A percentile compares a stretch with the other conserved stretches of the same genome.
phyloP scores from a whole-genome alignment of 2,329 filamentous ascomycete species.

The Trichoderma pleuroti region DNA sequence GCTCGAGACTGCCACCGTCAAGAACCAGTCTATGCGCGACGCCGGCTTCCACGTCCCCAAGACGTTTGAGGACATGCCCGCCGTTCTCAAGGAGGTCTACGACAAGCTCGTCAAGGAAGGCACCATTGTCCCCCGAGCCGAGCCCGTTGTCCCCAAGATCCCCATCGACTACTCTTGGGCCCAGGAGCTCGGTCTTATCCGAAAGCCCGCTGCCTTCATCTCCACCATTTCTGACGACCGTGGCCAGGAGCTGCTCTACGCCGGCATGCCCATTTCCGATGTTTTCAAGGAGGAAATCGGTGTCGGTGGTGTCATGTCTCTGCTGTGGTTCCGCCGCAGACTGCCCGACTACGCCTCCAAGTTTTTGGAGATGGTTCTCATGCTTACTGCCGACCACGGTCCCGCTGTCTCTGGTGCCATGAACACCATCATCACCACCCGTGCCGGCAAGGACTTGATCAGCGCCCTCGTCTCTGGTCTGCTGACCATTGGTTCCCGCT shows the following conservation, averaged over 20 bases:
- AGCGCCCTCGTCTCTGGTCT: slow-evolving; percentile 93
- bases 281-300: slow-evolving; percentile 99
- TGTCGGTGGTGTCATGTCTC: slow-evolving; percentile 99
- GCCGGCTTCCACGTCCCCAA: slow-evolving; percentile 92
- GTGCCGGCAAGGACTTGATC: slow-evolving; percentile 98
- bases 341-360: slow-evolving; percentile 95
- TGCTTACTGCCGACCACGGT: slow-evolving; percentile 99
- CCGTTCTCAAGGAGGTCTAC: slow-evolving; percentile 75
- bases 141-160: slow-evolving; percentile 96
- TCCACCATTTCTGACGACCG: slow-evolving; percentile 99
- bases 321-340: slow-evolving; percentile 98
- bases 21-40: slow-evolving; percentile 96
- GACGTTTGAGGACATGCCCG: slow-evolving; percentile 94
- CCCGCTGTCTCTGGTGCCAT: slow-evolving; percentile 98
- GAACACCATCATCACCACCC: slow-evolving; percentile 99
- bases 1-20: slow-evolving; percentile 91
- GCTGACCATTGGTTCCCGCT: slow-evolving; percentile 94
- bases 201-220: slow-evolving; percentile 99
- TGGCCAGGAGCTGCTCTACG: slow-evolving; percentile 98
- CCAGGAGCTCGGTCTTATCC: slow-evolving; percentile 97
- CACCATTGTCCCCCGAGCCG: slow-evolving; percentile 77
- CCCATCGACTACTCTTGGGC: slow-evolving; percentile 99
- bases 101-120: slow-evolving; percentile 81
- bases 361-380: slow-evolving; percentile 99
- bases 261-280: slow-evolving; percentile 99